A percentile compares a stretch with the other conserved stretches of the same genome.
phyloP scores from a whole-genome alignment of 2,329 filamentous ascomycete genomes.

The Fusarium heterosporum region DNA sequence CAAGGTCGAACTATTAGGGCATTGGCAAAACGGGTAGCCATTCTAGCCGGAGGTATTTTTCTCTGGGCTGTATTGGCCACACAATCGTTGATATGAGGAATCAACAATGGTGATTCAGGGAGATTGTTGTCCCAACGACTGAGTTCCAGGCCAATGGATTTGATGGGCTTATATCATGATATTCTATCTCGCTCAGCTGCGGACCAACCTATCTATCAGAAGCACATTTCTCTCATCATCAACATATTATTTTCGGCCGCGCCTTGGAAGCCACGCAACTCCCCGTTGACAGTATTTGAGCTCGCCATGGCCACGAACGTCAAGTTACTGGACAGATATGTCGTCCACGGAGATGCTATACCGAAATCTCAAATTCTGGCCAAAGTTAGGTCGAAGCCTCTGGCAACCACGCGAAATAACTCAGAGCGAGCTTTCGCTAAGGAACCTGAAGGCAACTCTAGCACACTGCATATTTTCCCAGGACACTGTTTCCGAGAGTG shows the following conservation, averaged over 20 bases:
- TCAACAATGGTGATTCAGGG: slow-evolving; percentile 1
- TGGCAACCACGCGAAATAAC: too few species aligned
- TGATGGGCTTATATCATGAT: not conserved
- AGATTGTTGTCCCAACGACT: not conserved
- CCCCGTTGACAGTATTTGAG: not conserved
- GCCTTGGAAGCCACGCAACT: not conserved
- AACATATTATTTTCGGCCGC: not conserved
- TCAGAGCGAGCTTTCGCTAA: too few species aligned
- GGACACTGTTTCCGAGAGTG: too few species aligned
- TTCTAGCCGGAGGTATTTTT: not conserved
- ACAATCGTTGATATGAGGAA: not conserved
- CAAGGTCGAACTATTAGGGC: accelerated
- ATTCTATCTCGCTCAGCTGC: not conserved
- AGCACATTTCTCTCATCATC: not conserved
- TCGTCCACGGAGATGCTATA: too few species aligned
- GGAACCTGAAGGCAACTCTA: too few species aligned
- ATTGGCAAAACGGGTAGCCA: not conserved
- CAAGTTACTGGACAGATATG: not conserved
- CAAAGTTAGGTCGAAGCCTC: too few species aligned
- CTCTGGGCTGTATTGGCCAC: slow-evolving; percentile 10
- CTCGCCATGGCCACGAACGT: not conserved
- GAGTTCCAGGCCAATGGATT: not conserved
- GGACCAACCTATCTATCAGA: not conserved
- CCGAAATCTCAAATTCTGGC: too few species aligned
- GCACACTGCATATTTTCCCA: too few species aligned